Percentiles rank a stretch among this genome's conserved stretches.
These are phyloP conservation scores for Apiotrichum sp. DNA, from an alignment of 1,284 basidiomycete species.

Conservation along the genomic window DNA sequence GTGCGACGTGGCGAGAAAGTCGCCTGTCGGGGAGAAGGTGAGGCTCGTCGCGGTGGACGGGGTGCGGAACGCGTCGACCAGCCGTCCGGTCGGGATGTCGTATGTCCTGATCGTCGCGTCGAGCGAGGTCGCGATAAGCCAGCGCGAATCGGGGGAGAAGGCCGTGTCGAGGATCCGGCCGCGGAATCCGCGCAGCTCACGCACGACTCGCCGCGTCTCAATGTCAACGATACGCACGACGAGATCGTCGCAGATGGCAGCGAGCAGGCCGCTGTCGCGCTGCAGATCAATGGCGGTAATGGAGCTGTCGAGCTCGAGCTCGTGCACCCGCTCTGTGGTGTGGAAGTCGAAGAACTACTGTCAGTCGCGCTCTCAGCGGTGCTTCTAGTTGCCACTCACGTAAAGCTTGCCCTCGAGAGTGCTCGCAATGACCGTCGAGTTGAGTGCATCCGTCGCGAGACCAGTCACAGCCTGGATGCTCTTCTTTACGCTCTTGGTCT, in stretches of 20 bases:
- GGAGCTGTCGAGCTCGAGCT: constrained; percentile 62
- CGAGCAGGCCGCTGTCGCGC: constrained; percentile 78
- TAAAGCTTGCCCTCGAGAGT: constrained; percentile 84
- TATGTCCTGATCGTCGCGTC: constrained; percentile 93
- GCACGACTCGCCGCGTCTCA: constrained; percentile 78
- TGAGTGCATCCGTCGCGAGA: constrained; percentile 77
- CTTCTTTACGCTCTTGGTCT: constrained; percentile 47
- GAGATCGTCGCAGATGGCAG: constrained; percentile 77
- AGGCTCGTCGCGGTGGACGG: constrained; percentile 84
- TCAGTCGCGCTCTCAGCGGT: not conserved
- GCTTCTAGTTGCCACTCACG: constrained; percentile 51
- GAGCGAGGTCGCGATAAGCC: constrained; percentile 81
- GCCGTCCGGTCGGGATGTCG: constrained; percentile 84
- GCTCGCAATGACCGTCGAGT: constrained; percentile 70
- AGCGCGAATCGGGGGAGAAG: constrained; percentile 89
- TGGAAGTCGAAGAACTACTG: constrained; percentile 93
- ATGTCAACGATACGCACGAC: constrained; percentile 81
- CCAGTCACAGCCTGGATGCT: constrained; percentile 66
- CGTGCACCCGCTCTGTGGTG: constrained; percentile 64
- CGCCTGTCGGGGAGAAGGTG: constrained; percentile 87
- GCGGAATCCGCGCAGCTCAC: constrained; percentile 75
- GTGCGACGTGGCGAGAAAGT: constrained; percentile 93
- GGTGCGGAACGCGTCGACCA: constrained; percentile 89
- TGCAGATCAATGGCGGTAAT: constrained; percentile 71
- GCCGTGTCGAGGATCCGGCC: constrained; percentile 76